Evolutionary conservation across 106 monocot genomes (phyloP), one percentile per base, ranked within the genome.

Genomic region (Dendrobium chrysotoxum): DNA sequence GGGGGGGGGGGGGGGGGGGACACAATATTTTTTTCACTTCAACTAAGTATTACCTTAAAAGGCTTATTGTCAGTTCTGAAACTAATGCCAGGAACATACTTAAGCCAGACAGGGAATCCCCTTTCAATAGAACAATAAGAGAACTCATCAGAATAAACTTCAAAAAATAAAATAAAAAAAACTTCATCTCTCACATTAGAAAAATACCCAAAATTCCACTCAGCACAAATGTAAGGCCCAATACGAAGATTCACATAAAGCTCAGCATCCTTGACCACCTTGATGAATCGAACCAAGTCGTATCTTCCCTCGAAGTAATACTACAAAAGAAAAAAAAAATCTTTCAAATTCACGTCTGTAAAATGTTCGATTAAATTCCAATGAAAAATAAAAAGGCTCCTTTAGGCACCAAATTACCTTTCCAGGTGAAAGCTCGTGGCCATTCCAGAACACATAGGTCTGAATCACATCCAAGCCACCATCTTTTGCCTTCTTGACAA

Each of bases 1-100:
- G 30, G 30, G 30, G 1, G 0, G 0, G 0, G 30, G 0, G 30
- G 30, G 30, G 30, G 30, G 30, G 30, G 30, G 30, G 30, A 30
- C 30, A 30, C 0, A 30, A 30, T 30, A 30, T 31, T 31, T 31
- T 31, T 31, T 31, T 31, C 31, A 31, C 31, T 31, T 31, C 31
- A 31, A 31, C 31, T 31, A 35, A 35, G 35, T 35, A 35, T 75
- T 50, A 94, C 96, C 94, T 97, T 97, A 84, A 97, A 97, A 76
- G 96, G 96, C 53, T 80, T 89, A 83, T 97, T 97, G 75, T 97
- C 92, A 44, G 97, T 97, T 81, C 97, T 86, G 77, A 97, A 97
- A 21, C 85, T 90, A 58, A 97, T 92, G 12, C 97, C 97, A 67
- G 88, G 86, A 31, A 92, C 85, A 84, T 88, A 92, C 58, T 93